A percentile compares a stretch with the other conserved stretches of the same genome.
Conservation (phyloP, 768 basidiomycete genomes). For the Trametes maxima region DNA sequence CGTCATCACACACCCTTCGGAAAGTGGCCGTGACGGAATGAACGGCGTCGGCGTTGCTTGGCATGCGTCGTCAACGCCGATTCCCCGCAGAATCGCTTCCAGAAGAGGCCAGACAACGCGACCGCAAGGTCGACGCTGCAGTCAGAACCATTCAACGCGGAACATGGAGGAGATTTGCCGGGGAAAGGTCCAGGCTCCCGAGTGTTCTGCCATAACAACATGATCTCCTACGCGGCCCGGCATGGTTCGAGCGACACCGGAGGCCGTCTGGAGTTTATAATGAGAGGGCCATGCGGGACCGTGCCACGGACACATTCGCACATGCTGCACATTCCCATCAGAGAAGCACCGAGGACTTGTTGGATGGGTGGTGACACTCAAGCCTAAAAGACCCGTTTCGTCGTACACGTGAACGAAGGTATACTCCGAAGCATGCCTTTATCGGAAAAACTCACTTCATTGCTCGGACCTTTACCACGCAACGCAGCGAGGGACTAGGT, state of each 20-base stretch:
- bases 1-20: no score
- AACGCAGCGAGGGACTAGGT: not conserved
- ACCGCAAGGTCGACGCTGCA: not conserved
- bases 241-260: not conserved
- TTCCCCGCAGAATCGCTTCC: slow-evolving; percentile 6
- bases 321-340: not conserved
- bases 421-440: not conserved
- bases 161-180: slow-evolving; percentile 15
- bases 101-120: not conserved
- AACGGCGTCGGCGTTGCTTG: not conserved
- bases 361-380: not conserved
- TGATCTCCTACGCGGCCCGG: slow-evolving; percentile 10
- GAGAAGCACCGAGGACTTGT: slow-evolving; percentile 6
- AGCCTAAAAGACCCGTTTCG: slow-evolving; percentile 5
- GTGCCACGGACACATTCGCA: not conserved
- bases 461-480: not conserved
- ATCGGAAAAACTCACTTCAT: slow-evolving; percentile 7
- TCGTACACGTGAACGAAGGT: slow-evolving; percentile 8
- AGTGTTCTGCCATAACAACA: not conserved
- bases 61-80: slow-evolving; percentile 1
- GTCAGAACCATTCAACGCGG: slow-evolving; percentile 12
- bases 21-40: no score
- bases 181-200: slow-evolving; percentile 7
- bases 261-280: no score
- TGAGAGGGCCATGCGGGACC: not conserved